Conservation (phyloP, 139 green algal genomes). For the Chlamydomonas sphaeroides region DNA sequence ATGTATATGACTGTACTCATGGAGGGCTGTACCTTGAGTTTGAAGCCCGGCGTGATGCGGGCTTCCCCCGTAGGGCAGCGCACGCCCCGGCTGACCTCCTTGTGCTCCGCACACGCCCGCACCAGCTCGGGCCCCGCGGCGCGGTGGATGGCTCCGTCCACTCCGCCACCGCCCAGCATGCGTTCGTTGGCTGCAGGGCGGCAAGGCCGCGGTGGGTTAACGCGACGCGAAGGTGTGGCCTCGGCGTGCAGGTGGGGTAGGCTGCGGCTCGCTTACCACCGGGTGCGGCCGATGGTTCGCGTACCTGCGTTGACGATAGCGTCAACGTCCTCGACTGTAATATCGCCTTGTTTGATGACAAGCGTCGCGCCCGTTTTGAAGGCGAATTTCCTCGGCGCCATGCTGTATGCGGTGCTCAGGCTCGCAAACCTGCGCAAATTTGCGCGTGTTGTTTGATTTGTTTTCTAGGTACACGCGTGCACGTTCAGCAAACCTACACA, state of each 20-base stretch:
- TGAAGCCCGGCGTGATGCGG: conserved; percentile 68
- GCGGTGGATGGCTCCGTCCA: conserved; percentile 91
- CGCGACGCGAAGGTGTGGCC: not conserved
- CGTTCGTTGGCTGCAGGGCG: conserved; percentile 76
- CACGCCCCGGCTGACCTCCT: conserved; percentile 62
- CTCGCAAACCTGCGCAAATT: too few relatives aligned
- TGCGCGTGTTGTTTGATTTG: too few relatives aligned
- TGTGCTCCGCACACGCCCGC: conserved; percentile 72
- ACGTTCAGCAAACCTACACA: too few relatives aligned
- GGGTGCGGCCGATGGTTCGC: not conserved
- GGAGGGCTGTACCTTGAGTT: too few relatives aligned
- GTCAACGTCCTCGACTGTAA: conserved; percentile 75
- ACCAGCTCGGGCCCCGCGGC: conserved; percentile 80
- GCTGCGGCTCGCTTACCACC: not conserved
- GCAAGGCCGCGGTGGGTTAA: not conserved
- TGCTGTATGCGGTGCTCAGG: too few relatives aligned
- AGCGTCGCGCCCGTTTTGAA: conserved; percentile 32
- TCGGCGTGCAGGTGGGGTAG: not conserved
- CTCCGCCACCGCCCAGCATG: conserved; percentile 90
- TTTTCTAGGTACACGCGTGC: too few relatives aligned
- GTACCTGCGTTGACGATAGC: conserved; percentile 89
- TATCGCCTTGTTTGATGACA: conserved; percentile 72
- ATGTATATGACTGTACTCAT: too few relatives aligned
- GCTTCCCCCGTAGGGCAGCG: conserved; percentile 87
- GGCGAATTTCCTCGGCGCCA: too few relatives aligned